These are phyloP conservation scores for Cenchrus americanus DNA, from an alignment of 176 grass and related monocot genomes.

Conservation along the genomic window DNA sequence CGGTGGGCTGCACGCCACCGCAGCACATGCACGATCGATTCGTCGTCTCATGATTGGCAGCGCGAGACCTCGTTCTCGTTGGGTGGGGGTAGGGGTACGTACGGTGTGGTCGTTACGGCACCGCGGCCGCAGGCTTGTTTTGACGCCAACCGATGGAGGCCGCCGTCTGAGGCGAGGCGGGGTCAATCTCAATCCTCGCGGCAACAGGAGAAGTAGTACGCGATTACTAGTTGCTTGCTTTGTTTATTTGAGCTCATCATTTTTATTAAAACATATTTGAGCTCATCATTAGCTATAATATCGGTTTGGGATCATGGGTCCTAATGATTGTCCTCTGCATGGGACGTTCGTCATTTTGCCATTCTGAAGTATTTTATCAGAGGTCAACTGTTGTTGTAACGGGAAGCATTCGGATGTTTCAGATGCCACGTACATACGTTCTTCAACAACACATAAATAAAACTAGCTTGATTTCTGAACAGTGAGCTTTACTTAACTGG, in stretches of 20 bases:
- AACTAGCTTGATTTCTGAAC: neutral
- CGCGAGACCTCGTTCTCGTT: neutral
- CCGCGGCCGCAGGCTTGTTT: too few species aligned
- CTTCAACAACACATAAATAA: neutral
- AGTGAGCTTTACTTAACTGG: neutral
- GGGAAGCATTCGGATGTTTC: neutral
- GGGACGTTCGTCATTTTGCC: neutral
- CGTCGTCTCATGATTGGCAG: conserved; percentile 14
- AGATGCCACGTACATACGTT: neutral
- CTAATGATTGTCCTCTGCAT: conserved; percentile 22
- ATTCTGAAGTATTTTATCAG: neutral
- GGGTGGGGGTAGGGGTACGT: too few species aligned
- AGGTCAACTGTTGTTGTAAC: neutral
- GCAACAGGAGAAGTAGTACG: neutral
- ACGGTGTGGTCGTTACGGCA: too few species aligned
- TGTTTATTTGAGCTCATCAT: neutral
- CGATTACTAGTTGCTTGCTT: neutral
- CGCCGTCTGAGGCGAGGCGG: too few species aligned
- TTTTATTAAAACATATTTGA: neutral
- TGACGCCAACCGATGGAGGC: too few species aligned
- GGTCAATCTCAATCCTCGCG: neutral
- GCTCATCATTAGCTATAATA: neutral
- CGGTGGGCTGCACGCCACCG: conserved; percentile 5
- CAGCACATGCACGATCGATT: conserved; percentile 8
- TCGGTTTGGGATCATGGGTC: conserved; percentile 19